Evolutionary conservation across 768 basidiomycete genomes (phyloP), one percentile per base, ranked within the genome.

Genomic region (Boletus eberwhitei): DNA sequence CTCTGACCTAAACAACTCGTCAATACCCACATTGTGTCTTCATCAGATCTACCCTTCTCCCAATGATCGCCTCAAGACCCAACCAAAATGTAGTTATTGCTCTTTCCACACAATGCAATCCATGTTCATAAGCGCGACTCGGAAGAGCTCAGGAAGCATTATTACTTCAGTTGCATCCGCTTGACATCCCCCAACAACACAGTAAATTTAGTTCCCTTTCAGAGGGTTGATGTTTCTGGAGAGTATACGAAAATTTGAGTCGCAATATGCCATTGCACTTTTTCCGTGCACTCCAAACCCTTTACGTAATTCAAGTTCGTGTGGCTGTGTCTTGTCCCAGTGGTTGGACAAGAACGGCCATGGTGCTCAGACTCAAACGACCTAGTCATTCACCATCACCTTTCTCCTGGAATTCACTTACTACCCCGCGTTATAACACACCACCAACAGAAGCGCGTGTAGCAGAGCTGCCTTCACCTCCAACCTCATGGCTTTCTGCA

Each of bases 401-500:
- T 0, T 88, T 90, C 64, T 79, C 83, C 17, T 90, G 88, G 83
- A 80, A 84, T 38, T 71, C 71, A 2, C 64, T 77, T 2, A 64
- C 69, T 11, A 54, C 59, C 3, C 73, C 79, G 0, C 59, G 59
- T 26, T 34, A 45, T 13, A 17, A 5, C 2, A 65, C 75, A 8
- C 72, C 77, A 0, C 68, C 72, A 12, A 55, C 74, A 7, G 68
- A 70, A 19, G 56, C 66, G 1, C 75, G 80, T 40, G 60, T 74
- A 5, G 64, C 76, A 4, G 74, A 77, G 1, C 71, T 84, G 3
- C 79, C 82, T 0, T 84, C 87, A 0, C 90, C 92, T 0, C 92
- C 93, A 0, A 88, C 90, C 22, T 79, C 85, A 74, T 92, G 91
- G 86, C 84, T 95, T 14, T 82, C 87, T 26, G 90, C 88, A 8